Percentiles rank a stretch among this genome's conserved stretches.
phyloP scores from a whole-genome alignment of 2,329 filamentous ascomycete species.

The Aspergillus awamori region DNA sequence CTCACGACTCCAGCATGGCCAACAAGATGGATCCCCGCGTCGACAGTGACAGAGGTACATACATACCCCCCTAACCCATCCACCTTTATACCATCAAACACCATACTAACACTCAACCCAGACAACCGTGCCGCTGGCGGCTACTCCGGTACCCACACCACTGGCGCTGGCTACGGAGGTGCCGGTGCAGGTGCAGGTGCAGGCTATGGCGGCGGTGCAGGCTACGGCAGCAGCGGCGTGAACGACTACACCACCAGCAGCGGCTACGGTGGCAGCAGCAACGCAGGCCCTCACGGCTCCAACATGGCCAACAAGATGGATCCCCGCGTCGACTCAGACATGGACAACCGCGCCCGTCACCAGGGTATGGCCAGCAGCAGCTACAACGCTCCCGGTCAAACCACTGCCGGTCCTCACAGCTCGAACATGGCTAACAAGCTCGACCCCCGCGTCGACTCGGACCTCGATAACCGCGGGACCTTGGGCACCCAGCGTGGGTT shows the following conservation, averaged over 20 bases:
- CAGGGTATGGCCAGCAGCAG: slow-evolving; percentile 14
- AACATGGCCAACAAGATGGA: slow-evolving; percentile 37
- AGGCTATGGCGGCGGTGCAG: slow-evolving; percentile 21
- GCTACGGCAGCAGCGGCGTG: background rate
- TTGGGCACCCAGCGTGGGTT: slow-evolving; percentile 9
- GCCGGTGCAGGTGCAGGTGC: background rate
- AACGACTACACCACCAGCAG: slow-evolving; percentile 24
- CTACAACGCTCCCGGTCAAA: slow-evolving; percentile 6
- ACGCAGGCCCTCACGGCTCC: slow-evolving; percentile 41
- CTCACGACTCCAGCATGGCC: slow-evolving; percentile 48
- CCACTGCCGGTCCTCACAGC: slow-evolving; percentile 46
- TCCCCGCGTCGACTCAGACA: slow-evolving; percentile 43
- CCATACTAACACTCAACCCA: background rate
- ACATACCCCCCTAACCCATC: background rate
- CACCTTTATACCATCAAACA: too few relatives aligned
- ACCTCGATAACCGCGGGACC: slow-evolving; percentile 30
- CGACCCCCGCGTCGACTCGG: slow-evolving; percentile 59
- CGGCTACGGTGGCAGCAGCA: slow-evolving; percentile 16
- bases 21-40: slow-evolving; percentile 57
- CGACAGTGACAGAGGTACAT: slow-evolving; percentile 20
- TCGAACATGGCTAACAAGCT: slow-evolving; percentile 53
- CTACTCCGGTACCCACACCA: background rate
- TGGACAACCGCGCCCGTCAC: slow-evolving; percentile 20
- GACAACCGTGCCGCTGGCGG: slow-evolving; percentile 15
- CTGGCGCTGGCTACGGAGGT: slow-evolving; percentile 10